Evolutionary conservation across 805 yeast genomes (phyloP).

Genomic region (Metschnikowia gruessii): DNA sequence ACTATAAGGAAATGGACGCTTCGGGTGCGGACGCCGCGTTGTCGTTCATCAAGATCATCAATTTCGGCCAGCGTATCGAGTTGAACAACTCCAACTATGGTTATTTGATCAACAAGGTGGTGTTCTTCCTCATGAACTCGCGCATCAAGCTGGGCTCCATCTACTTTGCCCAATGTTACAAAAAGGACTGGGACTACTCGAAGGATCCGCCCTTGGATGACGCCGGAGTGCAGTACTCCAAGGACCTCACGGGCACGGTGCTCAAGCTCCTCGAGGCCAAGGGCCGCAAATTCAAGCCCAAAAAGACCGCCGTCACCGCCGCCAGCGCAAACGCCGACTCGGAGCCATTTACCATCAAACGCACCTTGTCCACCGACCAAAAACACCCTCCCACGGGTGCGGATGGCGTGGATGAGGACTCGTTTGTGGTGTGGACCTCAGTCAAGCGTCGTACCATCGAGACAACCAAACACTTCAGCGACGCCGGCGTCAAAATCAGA

Average conservation of each 20-base stretch:
- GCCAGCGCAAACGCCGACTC: not conserved
- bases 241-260: constrained; percentile 58
- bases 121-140: constrained; percentile 88
- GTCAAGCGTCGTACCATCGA: constrained; percentile 81
- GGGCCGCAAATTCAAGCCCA: constrained; percentile 30
- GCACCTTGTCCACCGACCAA: constrained; percentile 32
- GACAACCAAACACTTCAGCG: constrained; percentile 66
- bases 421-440: constrained; percentile 92
- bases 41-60: constrained; percentile 79
- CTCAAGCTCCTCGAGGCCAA: constrained; percentile 33
- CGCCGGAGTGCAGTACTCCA: constrained; percentile 69
- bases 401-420: constrained; percentile 57
- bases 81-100: constrained; percentile 83
- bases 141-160: constrained; percentile 84
- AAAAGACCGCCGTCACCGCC: not conserved
- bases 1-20: constrained; percentile 70
- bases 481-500: constrained; percentile 59
- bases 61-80: constrained; percentile 83
- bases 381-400: constrained; percentile 47
- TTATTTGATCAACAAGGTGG: constrained; percentile 84
- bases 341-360: constrained; percentile 3
- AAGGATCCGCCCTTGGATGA: constrained; percentile 80
- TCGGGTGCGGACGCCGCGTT: constrained; percentile 40
- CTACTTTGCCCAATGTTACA: constrained; percentile 83
- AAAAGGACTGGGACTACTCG: constrained; percentile 54